phyloP scores from a whole-genome alignment of 2,329 filamentous ascomycete species.

The Graphiopsis chlorocephala region DNA sequence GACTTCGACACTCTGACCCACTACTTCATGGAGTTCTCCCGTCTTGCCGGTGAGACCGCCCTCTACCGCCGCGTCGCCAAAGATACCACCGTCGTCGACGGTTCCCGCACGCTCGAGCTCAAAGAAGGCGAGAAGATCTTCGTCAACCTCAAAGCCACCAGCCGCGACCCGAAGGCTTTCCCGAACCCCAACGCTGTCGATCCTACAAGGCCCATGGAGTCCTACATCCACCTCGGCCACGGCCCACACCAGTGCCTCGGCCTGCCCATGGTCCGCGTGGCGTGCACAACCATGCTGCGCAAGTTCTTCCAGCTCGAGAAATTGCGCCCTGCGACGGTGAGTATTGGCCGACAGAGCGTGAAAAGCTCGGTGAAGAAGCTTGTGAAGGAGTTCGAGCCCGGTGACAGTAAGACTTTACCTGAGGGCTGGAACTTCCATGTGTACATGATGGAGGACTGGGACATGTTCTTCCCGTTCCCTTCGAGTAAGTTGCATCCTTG shows the following conservation, averaged over 20 bases:
- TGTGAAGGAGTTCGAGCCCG: slow-evolving; percentile 33
- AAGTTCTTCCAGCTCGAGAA: slow-evolving; percentile 41
- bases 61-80: slow-evolving; percentile 39
- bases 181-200: slow-evolving; percentile 37
- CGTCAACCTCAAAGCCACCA: slow-evolving; percentile 44
- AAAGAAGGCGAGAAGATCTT: slow-evolving; percentile 41
- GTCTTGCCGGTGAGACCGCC: slow-evolving; percentile 45
- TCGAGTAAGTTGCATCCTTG: slow-evolving; percentile 38
- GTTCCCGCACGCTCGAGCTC: slow-evolving; percentile 28
- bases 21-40: slow-evolving; percentile 49
- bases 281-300: slow-evolving; percentile 47
- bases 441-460: slow-evolving; percentile 49
- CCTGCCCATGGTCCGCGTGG: slow-evolving; percentile 42
- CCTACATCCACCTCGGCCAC: slow-evolving; percentile 45
- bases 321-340: slow-evolving; percentile 39
- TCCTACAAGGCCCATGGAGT: slow-evolving; percentile 35
- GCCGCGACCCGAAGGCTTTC: slow-evolving; percentile 41
- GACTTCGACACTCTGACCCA: slow-evolving; percentile 50
- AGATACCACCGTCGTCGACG: slow-evolving; percentile 35
- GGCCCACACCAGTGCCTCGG: slow-evolving; percentile 46
- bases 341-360: slow-evolving; percentile 30
- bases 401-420: slow-evolving; percentile 32
- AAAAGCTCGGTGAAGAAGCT: slow-evolving; percentile 46
- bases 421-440: slow-evolving; percentile 39
- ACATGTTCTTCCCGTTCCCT: slow-evolving; percentile 48